Evolutionary conservation across 148 eudicot species (phyloP).

Genomic region (Agrostemma githago): DNA sequence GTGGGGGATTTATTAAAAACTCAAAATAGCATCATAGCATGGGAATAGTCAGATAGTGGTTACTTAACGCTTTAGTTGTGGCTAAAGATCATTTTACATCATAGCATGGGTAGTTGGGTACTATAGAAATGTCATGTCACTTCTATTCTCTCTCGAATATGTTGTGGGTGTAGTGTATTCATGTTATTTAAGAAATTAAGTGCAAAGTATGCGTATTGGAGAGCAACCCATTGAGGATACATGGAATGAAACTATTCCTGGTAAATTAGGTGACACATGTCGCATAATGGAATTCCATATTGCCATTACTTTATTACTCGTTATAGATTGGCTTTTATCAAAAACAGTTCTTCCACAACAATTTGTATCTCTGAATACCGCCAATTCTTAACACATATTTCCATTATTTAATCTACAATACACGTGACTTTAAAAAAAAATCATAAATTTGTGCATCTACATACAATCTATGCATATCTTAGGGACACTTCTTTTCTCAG

Average conservation of each 20-base stretch:
- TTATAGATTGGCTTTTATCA: not conserved
- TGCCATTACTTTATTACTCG: not conserved
- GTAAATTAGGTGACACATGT: not conserved
- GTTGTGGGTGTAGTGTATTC: not conserved
- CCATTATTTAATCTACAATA: not conserved
- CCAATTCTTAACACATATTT: not conserved
- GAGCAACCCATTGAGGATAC: not conserved
- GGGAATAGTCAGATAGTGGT: not conserved
- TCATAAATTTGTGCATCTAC: not conserved
- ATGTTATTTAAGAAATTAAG: not conserved
- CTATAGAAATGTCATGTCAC: not conserved
- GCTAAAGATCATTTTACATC: not conserved
- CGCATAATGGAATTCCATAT: not conserved
- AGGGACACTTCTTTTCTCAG: slow-evolving; percentile 1
- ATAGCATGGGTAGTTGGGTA: not conserved
- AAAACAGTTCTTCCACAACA: not conserved
- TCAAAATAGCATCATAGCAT: not conserved
- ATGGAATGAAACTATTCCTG: not conserved
- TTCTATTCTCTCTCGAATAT: not conserved
- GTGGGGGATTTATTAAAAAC: not conserved
- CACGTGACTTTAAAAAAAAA: not conserved
- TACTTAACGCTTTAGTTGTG: not conserved
- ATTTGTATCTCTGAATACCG: not conserved
- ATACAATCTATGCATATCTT: too few species aligned
- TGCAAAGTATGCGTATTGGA: not conserved